These are phyloP conservation scores for Nakataea oryzae DNA, from an alignment of 2,329 filamentous ascomycete species.

Conservation along the genomic window DNA sequence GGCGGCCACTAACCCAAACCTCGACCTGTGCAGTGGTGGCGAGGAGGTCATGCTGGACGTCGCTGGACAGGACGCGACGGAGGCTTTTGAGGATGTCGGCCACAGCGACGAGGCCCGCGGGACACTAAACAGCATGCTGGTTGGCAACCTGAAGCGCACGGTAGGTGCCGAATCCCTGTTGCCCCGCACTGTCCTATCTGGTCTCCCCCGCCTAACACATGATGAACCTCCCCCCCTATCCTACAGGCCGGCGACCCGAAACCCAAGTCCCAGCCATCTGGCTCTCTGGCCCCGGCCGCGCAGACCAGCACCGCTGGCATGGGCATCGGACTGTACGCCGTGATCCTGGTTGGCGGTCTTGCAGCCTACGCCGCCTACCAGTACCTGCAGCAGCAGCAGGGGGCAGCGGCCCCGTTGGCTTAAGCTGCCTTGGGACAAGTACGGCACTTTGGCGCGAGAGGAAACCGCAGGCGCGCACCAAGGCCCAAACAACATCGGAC, in stretches of 20 bases:
- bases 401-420: slow-evolving; percentile 10
- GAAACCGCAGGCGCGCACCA: not conserved
- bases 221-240: slow-evolving; percentile 5
- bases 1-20: slow-evolving; percentile 12
- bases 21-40: slow-evolving; percentile 58
- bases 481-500: not conserved
- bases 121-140: slow-evolving; percentile 67
- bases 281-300: slow-evolving; percentile 38
- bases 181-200: not conserved
- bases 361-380: slow-evolving; percentile 75
- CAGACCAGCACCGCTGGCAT: slow-evolving; percentile 43
- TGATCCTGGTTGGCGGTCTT: slow-evolving; percentile 68
- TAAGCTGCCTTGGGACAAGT: slow-evolving; percentile 4
- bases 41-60: slow-evolving; percentile 97
- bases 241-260: slow-evolving; percentile 65
- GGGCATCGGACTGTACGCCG: slow-evolving; percentile 71
- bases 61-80: slow-evolving; percentile 88
- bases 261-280: slow-evolving; percentile 47
- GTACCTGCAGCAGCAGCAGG: slow-evolving; percentile 57
- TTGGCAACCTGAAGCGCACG: slow-evolving; percentile 71
- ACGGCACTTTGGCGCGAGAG: not conserved
- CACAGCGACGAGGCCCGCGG: slow-evolving; percentile 98
- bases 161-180: slow-evolving; percentile 35
- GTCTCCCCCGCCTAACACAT: not conserved
- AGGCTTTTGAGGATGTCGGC: slow-evolving; percentile 98